A percentile compares a stretch with the other conserved stretches of the same genome.
phyloP scores from a whole-genome alignment of 2,329 filamentous ascomycete species.

The Chrysoporthe deuterocubensis region DNA sequence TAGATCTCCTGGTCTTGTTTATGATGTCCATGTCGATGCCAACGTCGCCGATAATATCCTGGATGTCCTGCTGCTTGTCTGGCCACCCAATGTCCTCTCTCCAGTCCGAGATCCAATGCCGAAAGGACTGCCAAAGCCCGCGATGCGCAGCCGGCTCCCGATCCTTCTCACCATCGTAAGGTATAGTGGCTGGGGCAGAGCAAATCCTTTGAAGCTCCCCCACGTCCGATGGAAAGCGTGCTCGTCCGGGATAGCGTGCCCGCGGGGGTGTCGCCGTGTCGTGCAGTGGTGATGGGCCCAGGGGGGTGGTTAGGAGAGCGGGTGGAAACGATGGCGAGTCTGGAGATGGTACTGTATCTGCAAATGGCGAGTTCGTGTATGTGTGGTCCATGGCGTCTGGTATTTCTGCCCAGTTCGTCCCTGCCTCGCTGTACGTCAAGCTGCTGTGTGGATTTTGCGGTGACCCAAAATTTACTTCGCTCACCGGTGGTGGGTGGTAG shows the following conservation, averaged over 20 bases:
- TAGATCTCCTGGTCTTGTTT: constrained; percentile 5
- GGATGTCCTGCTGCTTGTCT: constrained; percentile 23
- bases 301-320: not conserved
- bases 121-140: constrained; percentile 23
- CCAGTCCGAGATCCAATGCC: constrained; percentile 18
- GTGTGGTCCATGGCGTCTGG: not conserved
- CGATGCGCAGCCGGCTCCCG: constrained; percentile 22
- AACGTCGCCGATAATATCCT: constrained; percentile 26
- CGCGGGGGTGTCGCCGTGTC: not conserved
- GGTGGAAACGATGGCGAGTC: not conserved
- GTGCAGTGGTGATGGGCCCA: not conserved
- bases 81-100: constrained; percentile 23
- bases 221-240: constrained; percentile 5
- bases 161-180: constrained; percentile 16
- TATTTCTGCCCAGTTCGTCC: not conserved
- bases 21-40: constrained; percentile 27
- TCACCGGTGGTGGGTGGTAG: not conserved
- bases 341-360: not conserved
- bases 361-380: not conserved
- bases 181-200: not conserved
- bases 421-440: not conserved
- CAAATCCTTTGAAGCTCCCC: not conserved
- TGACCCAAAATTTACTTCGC: not conserved
- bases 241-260: not conserved
- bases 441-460: not conserved